Evolutionary conservation across 140 eudicot species (phyloP), one percentile per base, ranked within the genome.

Genomic region (Stevia rebaudiana): DNA sequence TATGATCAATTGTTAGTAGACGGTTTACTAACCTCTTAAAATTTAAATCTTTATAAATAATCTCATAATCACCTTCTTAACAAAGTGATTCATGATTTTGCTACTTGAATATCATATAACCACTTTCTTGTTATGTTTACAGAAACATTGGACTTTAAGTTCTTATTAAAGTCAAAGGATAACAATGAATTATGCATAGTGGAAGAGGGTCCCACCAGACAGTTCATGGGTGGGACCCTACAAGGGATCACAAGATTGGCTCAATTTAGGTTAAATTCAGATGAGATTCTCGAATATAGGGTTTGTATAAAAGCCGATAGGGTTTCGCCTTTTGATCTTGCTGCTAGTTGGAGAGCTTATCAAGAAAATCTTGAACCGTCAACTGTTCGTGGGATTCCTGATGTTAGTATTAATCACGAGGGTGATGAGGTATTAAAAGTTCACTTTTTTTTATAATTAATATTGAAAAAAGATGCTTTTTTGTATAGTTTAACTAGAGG

Each of bases 241-340:
- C 97, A 78, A 76, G 99, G 95, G 57, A 86, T 83, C 68, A 81
- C 82, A n/a, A 58, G 86, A 61, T 65, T 79, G 60, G 95, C 94
- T 16, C 36, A 76, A 63, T 94, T 94, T 78, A 76, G 78, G 79
- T 69, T 84, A 73, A 80, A 62, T 43, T 64, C 16, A 0, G 95
- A 85, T 8, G 95, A 55, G 46, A 72, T 88, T 75, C 74, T 88
- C 46, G 99, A 94, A 73, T 83, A 84, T 46, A 72, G 75, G 61
- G 95, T 94, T 36, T 72, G 83, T 55, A 82, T 94, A 19, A 77
- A 81, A 24, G 95, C 90, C 0, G 94, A 85, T 39, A 79, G 90
- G 67, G 94, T 88, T 63, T 94, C 99, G 4, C 99, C 99, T 0
- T 92, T 94, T 79, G 99, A 88, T 75, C 96, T 94, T 66, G 99